Conservation (phyloP, 2,329 filamentous ascomycete genomes). For the Exophiala sp. region DNA sequence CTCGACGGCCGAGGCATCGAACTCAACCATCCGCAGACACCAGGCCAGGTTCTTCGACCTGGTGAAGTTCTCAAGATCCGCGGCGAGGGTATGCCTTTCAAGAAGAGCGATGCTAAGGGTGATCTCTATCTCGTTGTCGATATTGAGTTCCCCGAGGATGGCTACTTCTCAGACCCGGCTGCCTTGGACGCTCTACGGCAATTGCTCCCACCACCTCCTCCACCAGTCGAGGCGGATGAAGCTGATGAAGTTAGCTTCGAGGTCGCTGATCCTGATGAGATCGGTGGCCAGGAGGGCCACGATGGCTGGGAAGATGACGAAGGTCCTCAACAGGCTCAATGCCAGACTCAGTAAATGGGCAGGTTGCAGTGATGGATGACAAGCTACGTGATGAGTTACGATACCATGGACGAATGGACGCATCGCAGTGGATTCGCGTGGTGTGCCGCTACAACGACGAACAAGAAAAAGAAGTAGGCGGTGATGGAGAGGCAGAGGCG, state of each 20-base stretch:
- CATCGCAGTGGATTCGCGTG: neutral
- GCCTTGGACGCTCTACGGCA: slow-evolving; percentile 64
- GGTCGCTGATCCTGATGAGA: slow-evolving; percentile 72
- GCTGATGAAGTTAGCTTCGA: slow-evolving; percentile 86
- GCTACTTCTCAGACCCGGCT: slow-evolving; percentile 66
- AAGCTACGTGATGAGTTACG: neutral
- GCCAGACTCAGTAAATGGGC: slow-evolving; percentile 42
- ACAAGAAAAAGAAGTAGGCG: too few species aligned
- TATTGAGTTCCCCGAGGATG: slow-evolving; percentile 80
- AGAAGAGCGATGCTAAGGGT: slow-evolving; percentile 74
- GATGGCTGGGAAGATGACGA: slow-evolving; percentile 47
- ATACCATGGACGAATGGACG: neutral
- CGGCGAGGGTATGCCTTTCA: slow-evolving; percentile 91
- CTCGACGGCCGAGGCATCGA: slow-evolving; percentile 88
- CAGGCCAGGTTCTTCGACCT: slow-evolving; percentile 75
- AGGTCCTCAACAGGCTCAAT: slow-evolving; percentile 43
- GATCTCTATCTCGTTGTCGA: slow-evolving; percentile 83
- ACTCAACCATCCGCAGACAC: slow-evolving; percentile 65
- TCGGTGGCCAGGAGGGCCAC: slow-evolving; percentile 41
- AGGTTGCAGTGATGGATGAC: neutral
- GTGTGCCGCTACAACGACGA: neutral
- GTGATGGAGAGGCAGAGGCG: neutral
- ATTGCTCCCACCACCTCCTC: slow-evolving; percentile 62
- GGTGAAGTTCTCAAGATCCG: slow-evolving; percentile 77
- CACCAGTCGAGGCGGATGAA: slow-evolving; percentile 62